Percentiles rank a stretch among this genome's conserved stretches.
Conservation (phyloP, 768 basidiomycete genomes). For the Pulveroboletus sp. region DNA sequence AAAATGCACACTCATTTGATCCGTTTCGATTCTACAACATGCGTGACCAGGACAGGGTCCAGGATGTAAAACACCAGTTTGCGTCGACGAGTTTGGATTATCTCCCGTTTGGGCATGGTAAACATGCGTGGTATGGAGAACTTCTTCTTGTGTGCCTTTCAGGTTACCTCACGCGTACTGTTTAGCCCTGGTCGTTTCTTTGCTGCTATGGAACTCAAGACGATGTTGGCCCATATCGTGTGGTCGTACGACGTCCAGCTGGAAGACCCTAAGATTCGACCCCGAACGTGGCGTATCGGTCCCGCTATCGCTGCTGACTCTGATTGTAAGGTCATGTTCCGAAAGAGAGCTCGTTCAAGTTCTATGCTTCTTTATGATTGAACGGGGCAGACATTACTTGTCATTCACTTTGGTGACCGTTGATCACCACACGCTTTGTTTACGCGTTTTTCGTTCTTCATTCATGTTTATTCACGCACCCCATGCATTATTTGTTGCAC, state of each 20-base stretch:
- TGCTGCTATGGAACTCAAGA: slow-evolving; percentile 7
- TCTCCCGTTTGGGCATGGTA: slow-evolving; percentile 37
- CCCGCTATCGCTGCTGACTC: slow-evolving; percentile 5
- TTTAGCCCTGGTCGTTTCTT: slow-evolving; percentile 12
- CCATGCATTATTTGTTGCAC: too few relatives aligned
- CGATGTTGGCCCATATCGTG: slow-evolving; percentile 12
- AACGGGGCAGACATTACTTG: background rate
- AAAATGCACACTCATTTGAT: slow-evolving; percentile 38
- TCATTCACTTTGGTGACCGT: background rate
- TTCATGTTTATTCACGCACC: too few relatives aligned
- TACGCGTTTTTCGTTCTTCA: too few relatives aligned
- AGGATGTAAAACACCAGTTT: slow-evolving; percentile 34
- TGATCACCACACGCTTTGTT: too few relatives aligned
- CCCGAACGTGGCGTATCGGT: slow-evolving; percentile 12
- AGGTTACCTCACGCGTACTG: background rate
- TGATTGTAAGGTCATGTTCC: slow-evolving; percentile 2
- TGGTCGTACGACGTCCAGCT: slow-evolving; percentile 10
- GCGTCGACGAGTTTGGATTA: slow-evolving; percentile 33
- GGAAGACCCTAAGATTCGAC: background rate
- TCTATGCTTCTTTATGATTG: background rate
- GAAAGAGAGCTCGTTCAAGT: background rate
- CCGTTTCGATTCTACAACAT: slow-evolving; percentile 48
- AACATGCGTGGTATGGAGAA: slow-evolving; percentile 16
- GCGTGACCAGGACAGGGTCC: slow-evolving; percentile 33
- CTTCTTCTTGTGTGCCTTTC: background rate